Base-by-base conservation (phyloP, 345 rosid species). In the Camelina laxa region DNA sequence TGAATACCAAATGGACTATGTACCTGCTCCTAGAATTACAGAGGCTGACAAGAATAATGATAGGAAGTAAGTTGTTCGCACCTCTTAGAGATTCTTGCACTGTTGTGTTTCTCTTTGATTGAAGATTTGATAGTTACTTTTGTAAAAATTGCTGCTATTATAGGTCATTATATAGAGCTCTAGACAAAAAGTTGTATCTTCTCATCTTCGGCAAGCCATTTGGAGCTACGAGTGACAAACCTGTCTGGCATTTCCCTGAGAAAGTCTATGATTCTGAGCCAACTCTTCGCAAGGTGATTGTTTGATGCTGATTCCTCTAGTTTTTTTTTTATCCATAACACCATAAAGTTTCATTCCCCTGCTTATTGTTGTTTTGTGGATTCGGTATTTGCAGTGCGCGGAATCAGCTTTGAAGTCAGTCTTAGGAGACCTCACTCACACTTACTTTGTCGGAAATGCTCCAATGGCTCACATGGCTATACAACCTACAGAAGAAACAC, bases 231-330 rank as follows among this genome's bases (percentile, higher is more conserved):
- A 72, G 57, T 55, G 85, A 78, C 70, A 75, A 87, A 61, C 91
- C 94, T 1, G 85, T 80, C 62, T 95, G 99, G 99, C 99, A 92
- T 84, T 92, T 95, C 79, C 99, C 98, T 0, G 94, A 92, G 72
- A 92, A 95, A 79, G 81, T 88, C 31, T 89, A 90, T 2, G 90
- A 88, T 67, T 85, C 93, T 42, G 99, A 95, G 85, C 94, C 93
- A 70, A 92, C 92, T 58, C 83, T 95, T 83, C 93, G 92, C 57
- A 74, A 79, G 79, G 82, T 79, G 60, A 62, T 64, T 47, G 11
- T 60, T 51, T 65, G n/a, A 22, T 53, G 16, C 49, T 22, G 24
- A 22, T 4, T 4, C 30, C 31, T 33, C 69, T 73, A 7, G n/a
- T n/a, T n/a, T 4, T 27, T 24, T 44, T 36, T 17, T 61, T 13